Evolutionary conservation across 441 rosid species (phyloP).

Genomic region (Viola pubescens): DNA sequence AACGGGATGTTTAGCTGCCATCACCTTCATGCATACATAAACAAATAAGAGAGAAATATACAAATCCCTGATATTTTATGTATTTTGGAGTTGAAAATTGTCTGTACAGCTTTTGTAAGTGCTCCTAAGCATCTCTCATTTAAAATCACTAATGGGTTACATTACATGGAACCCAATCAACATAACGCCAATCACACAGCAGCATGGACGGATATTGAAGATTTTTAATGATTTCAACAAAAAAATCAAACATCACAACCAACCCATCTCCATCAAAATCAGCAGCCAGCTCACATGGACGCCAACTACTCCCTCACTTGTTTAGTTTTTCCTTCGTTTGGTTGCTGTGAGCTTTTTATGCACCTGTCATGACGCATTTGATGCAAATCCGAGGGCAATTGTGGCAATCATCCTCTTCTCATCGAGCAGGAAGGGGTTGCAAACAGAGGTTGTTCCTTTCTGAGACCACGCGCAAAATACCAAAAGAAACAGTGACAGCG

Average conservation of each 20-base stretch:
- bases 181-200: slow-evolving; percentile 22
- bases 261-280: slow-evolving; percentile 21
- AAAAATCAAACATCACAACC: slow-evolving; percentile 20
- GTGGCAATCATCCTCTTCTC: slow-evolving; percentile 14
- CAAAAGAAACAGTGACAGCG: not conserved
- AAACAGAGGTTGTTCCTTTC: slow-evolving; percentile 8
- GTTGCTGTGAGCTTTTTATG: slow-evolving; percentile 4
- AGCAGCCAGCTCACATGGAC: slow-evolving; percentile 17
- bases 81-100: slow-evolving; percentile 7
- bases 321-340: slow-evolving; percentile 4
- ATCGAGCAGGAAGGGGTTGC: slow-evolving; percentile 3
- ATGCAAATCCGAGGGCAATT: slow-evolving; percentile 13
- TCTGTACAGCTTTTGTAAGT: slow-evolving; percentile 20
- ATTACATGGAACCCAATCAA: slow-evolving; percentile 18
- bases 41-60: not conserved
- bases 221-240: slow-evolving; percentile 17
- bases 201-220: slow-evolving; percentile 18
- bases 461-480: slow-evolving; percentile 3
- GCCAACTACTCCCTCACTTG: slow-evolving; percentile 14
- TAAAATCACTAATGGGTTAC: slow-evolving; percentile 19
- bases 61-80: slow-evolving; percentile 2
- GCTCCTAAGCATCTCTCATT: slow-evolving; percentile 20
- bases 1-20: not conserved
- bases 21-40: not conserved
- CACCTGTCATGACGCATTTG: slow-evolving; percentile 8